Evolutionary conservation across 1,284 basidiomycete species (phyloP).

Genomic region (Xerocomus nothofagi): DNA sequence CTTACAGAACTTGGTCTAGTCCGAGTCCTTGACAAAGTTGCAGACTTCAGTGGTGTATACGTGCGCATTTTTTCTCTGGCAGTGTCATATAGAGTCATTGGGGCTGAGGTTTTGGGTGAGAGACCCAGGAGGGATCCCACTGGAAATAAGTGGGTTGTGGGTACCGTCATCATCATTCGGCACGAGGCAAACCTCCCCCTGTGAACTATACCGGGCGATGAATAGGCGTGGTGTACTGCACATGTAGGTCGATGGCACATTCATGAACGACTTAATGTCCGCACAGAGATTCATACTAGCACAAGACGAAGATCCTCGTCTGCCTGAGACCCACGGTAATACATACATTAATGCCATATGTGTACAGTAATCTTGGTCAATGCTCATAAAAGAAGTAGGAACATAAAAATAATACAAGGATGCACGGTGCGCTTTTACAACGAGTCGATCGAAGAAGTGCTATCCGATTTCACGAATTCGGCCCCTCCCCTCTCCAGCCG

Average conservation of each 20-base stretch:
- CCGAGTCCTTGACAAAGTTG: neutral
- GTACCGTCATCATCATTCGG: slow-evolving; percentile 7
- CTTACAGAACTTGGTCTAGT: slow-evolving; percentile 13
- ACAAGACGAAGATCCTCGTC: slow-evolving; percentile 3
- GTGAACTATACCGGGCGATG: slow-evolving; percentile 9
- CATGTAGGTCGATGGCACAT: neutral
- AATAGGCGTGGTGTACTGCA: neutral
- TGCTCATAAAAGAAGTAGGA: slow-evolving; percentile 12
- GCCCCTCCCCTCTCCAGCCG: slow-evolving; percentile 22
- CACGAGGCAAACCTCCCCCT: slow-evolving; percentile 11
- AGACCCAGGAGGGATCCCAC: neutral
- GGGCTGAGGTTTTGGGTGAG: neutral
- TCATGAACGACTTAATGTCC: slow-evolving; percentile 15
- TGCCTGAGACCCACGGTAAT: slow-evolving; percentile 6
- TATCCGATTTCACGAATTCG: slow-evolving; percentile 27
- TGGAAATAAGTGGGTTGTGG: slow-evolving; percentile 20
- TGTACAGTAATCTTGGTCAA: slow-evolving; percentile 1
- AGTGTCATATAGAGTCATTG: slow-evolving; percentile 10
- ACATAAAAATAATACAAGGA: neutral
- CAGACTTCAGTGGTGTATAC: neutral
- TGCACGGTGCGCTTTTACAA: neutral
- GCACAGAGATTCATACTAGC: slow-evolving; percentile 7
- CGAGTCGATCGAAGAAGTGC: slow-evolving; percentile 21
- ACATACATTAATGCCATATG: neutral
- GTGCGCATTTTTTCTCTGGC: slow-evolving; percentile 10